phyloP scores from a whole-genome alignment of 192 early-diverging fungal species.

The Podila epicladia region DNA sequence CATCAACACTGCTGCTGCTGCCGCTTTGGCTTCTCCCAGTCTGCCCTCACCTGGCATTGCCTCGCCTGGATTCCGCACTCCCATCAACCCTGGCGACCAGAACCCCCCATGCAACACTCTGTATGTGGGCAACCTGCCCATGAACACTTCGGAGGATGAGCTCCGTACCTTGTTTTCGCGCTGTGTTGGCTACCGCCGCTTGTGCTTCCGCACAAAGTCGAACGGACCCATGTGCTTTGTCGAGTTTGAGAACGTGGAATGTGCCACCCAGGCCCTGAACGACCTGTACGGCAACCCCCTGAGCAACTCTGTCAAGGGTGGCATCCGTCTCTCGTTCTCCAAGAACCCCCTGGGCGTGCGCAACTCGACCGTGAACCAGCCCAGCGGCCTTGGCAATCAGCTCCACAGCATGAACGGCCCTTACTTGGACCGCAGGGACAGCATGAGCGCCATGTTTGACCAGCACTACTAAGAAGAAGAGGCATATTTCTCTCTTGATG shows the following conservation, averaged over 20 bases:
- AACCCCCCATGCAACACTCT: slow-evolving; percentile 99
- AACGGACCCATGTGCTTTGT: slow-evolving; percentile 99
- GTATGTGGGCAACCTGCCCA: slow-evolving; percentile 97
- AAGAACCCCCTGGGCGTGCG: slow-evolving; percentile 97
- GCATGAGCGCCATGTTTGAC: slow-evolving; percentile 53
- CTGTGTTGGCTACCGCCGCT: slow-evolving; percentile 90
- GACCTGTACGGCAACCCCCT: slow-evolving; percentile 89
- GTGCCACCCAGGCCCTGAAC: slow-evolving; percentile 88
- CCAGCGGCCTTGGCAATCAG: slow-evolving; percentile 45
- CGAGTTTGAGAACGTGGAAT: slow-evolving; percentile 96
- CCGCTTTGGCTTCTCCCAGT: slow-evolving; percentile 33
- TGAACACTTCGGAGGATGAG: slow-evolving; percentile 90
- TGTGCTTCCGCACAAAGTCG: slow-evolving; percentile 87
- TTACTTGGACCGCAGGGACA: slow-evolving; percentile 47
- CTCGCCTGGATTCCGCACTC: slow-evolving; percentile 59
- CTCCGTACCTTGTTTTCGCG: slow-evolving; percentile 81
- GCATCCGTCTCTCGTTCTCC: slow-evolving; percentile 94
- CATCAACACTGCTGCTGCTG: slow-evolving; percentile 53
- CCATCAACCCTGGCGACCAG: slow-evolving; percentile 82
- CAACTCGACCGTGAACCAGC: slow-evolving; percentile 39
- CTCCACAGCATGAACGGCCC: slow-evolving; percentile 44
- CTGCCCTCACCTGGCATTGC: slow-evolving; percentile 52
- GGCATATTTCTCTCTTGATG: not conserved
- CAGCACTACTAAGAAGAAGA: slow-evolving; percentile 33
- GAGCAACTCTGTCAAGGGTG: slow-evolving; percentile 88